These are phyloP conservation scores for Mimosa pudica DNA, from an alignment of 306 rosid species.

Conservation along the genomic window DNA sequence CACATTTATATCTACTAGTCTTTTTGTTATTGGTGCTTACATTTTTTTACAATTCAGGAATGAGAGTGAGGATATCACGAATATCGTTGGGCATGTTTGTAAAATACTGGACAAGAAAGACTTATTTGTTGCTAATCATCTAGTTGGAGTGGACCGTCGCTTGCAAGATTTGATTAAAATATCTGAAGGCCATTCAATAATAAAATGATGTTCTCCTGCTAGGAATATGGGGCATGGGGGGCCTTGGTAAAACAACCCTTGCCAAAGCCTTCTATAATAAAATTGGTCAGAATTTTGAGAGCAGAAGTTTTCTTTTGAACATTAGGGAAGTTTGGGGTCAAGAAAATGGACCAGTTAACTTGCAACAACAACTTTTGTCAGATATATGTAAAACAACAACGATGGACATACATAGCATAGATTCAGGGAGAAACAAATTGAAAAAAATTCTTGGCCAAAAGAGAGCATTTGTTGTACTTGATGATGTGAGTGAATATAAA, in stretches of 20 bases:
- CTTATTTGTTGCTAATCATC: not conserved
- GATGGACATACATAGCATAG: not conserved
- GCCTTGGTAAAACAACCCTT: not conserved
- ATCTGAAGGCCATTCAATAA: not conserved
- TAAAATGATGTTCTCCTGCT: not conserved
- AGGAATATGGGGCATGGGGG: not conserved
- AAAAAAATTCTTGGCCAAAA: not conserved
- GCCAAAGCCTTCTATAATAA: not conserved
- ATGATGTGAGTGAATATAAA: not conserved
- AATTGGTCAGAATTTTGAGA: not conserved
- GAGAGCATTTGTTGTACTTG: not conserved
- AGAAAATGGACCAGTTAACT: not conserved
- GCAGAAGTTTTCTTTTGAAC: not conserved
- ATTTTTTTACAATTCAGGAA: not conserved
- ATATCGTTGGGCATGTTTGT: not conserved
- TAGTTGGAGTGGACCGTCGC: not conserved
- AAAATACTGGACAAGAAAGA: not conserved
- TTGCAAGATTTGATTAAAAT: not conserved
- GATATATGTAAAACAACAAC: not conserved
- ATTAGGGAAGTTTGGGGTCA: not conserved
- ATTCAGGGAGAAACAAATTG: not conserved
- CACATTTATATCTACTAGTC: not conserved
- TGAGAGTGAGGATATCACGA: not conserved
- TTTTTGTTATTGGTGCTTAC: not conserved
- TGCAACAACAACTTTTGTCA: not conserved